Evolutionary conservation across 768 basidiomycete species (phyloP), one percentile per base, ranked within the genome.

Genomic region (Galerina sulciceps): DNA sequence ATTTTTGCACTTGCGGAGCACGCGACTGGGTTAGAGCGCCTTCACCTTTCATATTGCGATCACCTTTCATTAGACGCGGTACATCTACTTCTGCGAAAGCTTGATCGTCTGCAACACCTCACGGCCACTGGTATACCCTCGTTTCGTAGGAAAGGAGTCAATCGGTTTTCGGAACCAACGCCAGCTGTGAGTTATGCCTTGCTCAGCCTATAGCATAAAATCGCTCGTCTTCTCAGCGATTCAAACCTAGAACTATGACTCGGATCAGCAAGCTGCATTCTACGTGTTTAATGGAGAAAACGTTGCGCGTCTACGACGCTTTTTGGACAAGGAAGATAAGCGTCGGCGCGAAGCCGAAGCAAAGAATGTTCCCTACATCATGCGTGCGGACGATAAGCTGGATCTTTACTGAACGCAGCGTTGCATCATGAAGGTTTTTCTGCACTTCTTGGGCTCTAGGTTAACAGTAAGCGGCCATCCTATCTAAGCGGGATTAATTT

Each of bases 31-130:
- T 77, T 97, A 64, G 91, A 94, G 67, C 85, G 93, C 22, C 79
- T 96, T 47, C 90, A 97, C 67, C 74, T 98, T 37, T 91, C 91
- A 26, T 93, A 94, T 69, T 98, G 95, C 75, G 88, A 89, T 65
- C 81, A 86, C 55, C 75, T 98, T 54, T 86, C 90, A 23, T 82
- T 96, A 38, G 83, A 87, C 42, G 90, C 91, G 9, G 75, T 94
- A 34, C 89, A 92, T 60, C 79, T 84, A 47, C 73, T 96, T 13
- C 71, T 96, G 50, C 82, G 81, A 57, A 78, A 80, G 53, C 79
- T 89, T 18, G 74, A 75, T 42, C 76, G 77, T 38, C 75, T 97
- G 44, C 86, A 86, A 49, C 89, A 94, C 68, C 80, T 98, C 40
- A 88, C 87, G 48, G 82, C 88, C 45, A 93, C 92, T 1, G 95